Base-by-base conservation (phyloP, 73 alveolate genomes). In the Breviolum minutum region DNA sequence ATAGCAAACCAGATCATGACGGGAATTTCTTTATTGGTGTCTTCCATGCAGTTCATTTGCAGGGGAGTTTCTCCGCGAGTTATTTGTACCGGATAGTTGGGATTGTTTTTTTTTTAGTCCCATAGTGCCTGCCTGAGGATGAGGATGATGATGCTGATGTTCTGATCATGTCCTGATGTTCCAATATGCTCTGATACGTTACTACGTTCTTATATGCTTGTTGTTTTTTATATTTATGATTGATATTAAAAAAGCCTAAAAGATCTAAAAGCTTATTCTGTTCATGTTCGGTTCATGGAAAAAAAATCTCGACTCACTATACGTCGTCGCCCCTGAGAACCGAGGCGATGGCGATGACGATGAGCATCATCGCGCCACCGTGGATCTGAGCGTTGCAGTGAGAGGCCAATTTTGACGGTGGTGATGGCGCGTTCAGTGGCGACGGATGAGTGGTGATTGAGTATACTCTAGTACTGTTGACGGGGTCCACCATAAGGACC, bases 351-450 rank as follows among this genome's bases (percentile, higher is more conserved):
- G 92, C 60, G 92, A 86, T 7, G 94, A 90, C 29, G 97, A 90
- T n/a, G 88, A 73, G 24, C 87, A 90, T 61, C 86, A 74, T 74
- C 97, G 97, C 30, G 26, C 97, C 61, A 90, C 97, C 17, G 97
- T 90, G 20, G 97, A 90, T 63, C 97, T 90, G 61, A 90, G 97
- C 64, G 87, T 73, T 60, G 97, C 97, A 2, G 97, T 90, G 26
- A 88, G 97, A 90, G 96, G 95, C 17, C 17, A 63, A n/a, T n/a
- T n/a, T n/a, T 13, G 81, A 48, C 40, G 81, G 0, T 71, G 81
- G 81, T 13, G 30, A 40, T 73, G 82, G n/a, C n/a, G n/a, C n/a
- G n/a, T n/a, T n/a, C n/a, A n/a, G n/a, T 22, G 24, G 24, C 20
- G 82, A 73, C 6, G 8, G 40, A 71, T 71, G 26, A 30, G 19